Evolutionary conservation across 305 asterid genomes (phyloP).

Genomic region (Withania somnifera): DNA sequence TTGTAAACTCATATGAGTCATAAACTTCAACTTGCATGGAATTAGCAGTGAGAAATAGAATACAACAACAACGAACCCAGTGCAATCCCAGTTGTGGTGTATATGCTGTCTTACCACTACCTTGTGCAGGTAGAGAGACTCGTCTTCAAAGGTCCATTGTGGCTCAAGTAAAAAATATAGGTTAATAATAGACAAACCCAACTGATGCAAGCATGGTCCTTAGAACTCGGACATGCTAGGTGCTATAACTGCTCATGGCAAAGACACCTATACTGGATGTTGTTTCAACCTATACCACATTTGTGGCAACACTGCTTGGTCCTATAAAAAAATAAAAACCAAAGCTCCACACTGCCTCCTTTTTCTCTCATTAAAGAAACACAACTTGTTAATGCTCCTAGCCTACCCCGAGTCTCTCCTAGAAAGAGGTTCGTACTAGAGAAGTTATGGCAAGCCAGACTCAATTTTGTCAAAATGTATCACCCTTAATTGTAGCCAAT

Average conservation of each 20-base stretch:
- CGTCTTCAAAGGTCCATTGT: neutral
- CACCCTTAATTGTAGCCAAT: neutral
- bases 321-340: neutral
- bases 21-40: neutral
- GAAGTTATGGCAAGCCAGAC: neutral
- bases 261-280: neutral
- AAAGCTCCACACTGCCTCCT: neutral
- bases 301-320: neutral
- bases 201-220: neutral
- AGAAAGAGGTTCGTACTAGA: neutral
- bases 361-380: neutral
- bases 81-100: no score
- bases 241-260: neutral
- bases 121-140: no score
- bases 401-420: neutral
- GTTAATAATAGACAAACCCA: neutral
- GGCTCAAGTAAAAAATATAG: neutral
- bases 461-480: neutral
- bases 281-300: neutral
- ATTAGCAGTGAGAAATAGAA: neutral
- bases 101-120: no score
- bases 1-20: neutral
- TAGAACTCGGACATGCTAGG: neutral
- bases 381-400: neutral
- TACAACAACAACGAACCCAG: neutral